Percentiles rank a stretch among this genome's conserved stretches.
Conservation (phyloP, 768 basidiomycete species). For the Cystobasidium onofrii region DNA sequence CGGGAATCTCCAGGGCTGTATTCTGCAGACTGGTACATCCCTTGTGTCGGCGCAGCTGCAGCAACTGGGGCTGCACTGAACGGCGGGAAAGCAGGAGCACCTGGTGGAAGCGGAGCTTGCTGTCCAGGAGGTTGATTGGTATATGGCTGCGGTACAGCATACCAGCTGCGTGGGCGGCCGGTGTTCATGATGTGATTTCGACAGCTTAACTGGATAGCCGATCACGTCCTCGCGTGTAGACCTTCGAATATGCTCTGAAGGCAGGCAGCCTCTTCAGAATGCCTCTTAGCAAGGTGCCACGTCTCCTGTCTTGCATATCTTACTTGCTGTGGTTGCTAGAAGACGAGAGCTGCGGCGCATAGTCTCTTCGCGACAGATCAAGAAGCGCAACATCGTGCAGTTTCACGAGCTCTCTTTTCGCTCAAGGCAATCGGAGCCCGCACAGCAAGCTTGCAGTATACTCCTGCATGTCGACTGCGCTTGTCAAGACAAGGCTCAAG, state of each 20-base stretch:
- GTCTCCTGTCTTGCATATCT: too few species aligned
- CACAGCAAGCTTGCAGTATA: too few species aligned
- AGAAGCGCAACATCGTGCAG: too few species aligned
- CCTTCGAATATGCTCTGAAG: too few species aligned
- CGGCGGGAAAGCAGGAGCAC: conserved; percentile 17
- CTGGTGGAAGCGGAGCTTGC: conserved; percentile 5
- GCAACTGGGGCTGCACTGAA: neutral
- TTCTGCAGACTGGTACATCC: neutral
- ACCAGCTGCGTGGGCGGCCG: neutral
- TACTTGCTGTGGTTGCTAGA: too few species aligned
- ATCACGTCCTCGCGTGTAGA: neutral
- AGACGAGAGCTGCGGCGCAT: too few species aligned
- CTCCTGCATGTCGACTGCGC: conserved; percentile 40
- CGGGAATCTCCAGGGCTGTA: neutral
- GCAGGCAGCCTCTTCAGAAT: too few species aligned
- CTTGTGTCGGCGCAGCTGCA: neutral
- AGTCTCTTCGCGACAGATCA: too few species aligned
- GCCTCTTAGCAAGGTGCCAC: too few species aligned
- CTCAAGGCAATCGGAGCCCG: too few species aligned
- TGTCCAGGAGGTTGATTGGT: neutral
- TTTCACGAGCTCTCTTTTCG: too few species aligned
- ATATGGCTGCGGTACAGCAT: neutral
- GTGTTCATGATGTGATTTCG: neutral
- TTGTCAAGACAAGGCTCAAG: conserved; percentile 68
- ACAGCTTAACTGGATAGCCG: neutral